These are phyloP conservation scores for Westerdykella sp. DNA, from an alignment of 2,329 filamentous ascomycete species.

Conservation along the genomic window DNA sequence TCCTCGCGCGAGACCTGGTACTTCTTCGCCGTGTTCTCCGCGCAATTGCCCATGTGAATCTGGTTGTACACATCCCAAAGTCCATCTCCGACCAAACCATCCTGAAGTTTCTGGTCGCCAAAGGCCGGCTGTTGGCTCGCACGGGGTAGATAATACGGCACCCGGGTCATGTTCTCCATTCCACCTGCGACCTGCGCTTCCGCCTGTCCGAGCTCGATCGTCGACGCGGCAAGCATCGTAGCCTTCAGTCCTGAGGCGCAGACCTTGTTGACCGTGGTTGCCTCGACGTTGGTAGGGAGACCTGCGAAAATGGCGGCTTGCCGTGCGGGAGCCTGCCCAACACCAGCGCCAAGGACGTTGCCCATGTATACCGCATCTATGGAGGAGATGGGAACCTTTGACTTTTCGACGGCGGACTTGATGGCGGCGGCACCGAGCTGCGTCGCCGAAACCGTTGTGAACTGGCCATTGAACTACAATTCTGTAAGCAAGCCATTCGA, in stretches of 20 bases:
- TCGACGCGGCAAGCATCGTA: constrained; percentile 82
- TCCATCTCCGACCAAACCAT: constrained; percentile 90
- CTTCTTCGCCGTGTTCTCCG: constrained; percentile 90
- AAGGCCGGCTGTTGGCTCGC: constrained; percentile 79
- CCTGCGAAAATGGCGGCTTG: constrained; percentile 88
- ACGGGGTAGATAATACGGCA: constrained; percentile 83
- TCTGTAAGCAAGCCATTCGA: neutral
- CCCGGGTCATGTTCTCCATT: constrained; percentile 96
- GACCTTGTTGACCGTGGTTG: constrained; percentile 95
- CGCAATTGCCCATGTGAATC: constrained; percentile 97
- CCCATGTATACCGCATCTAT: constrained; percentile 97
- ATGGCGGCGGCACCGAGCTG: constrained; percentile 85
- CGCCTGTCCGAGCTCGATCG: constrained; percentile 84
- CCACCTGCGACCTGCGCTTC: constrained; percentile 89
- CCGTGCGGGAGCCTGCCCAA: constrained; percentile 86
- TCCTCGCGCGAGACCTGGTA: constrained; percentile 71
- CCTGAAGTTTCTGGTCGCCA: constrained; percentile 79
- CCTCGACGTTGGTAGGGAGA: constrained; percentile 72
- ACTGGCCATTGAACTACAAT: constrained; percentile 86
- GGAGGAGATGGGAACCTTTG: constrained; percentile 69
- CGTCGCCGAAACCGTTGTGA: constrained; percentile 76
- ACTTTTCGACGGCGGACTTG: constrained; percentile 82
- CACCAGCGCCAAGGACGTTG: constrained; percentile 76
- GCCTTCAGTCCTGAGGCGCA: constrained; percentile 94
- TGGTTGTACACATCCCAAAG: constrained; percentile 95